phyloP scores from a whole-genome alignment of 768 basidiomycete genomes.

The Botryobasidium botryosum region DNA sequence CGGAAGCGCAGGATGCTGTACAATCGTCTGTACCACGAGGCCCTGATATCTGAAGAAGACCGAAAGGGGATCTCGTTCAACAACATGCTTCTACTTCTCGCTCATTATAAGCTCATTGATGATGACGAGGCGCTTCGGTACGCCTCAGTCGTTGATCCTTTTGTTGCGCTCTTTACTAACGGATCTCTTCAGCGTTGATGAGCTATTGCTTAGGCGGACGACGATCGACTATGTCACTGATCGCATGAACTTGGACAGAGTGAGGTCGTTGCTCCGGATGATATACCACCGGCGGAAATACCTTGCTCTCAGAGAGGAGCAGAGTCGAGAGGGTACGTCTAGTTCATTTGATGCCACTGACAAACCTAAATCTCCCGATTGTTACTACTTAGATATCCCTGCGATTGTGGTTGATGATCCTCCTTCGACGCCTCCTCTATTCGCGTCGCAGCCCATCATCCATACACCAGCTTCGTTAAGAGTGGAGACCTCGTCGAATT shows the following conservation, averaged over 20 bases:
- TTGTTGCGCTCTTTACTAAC: background rate
- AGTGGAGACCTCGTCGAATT: no score
- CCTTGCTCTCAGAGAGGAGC: constrained; percentile 33
- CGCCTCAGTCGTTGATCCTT: constrained; percentile 21
- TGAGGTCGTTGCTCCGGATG: constrained; percentile 61
- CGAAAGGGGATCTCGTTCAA: constrained; percentile 81
- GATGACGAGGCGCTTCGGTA: constrained; percentile 80
- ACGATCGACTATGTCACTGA: constrained; percentile 68
- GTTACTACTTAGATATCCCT: constrained; percentile 35
- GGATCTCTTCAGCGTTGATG: constrained; percentile 43
- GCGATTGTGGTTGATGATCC: constrained; percentile 43
- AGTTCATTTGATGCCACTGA: background rate
- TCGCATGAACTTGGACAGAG: constrained; percentile 70
- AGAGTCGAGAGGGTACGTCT: constrained; percentile 6
- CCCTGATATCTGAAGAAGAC: constrained; percentile 48
- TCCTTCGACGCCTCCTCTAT: constrained; percentile 35
- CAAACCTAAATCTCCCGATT: background rate
- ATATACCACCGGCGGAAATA: constrained; percentile 58
- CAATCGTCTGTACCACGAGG: constrained; percentile 74
- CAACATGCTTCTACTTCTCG: constrained; percentile 69
- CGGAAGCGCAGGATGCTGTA: constrained; percentile 53
- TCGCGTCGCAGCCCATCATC: constrained; percentile 14
- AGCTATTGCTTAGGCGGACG: constrained; percentile 56
- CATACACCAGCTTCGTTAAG: no score
- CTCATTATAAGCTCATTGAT: constrained; percentile 83